Base-by-base conservation (phyloP, 208 protist genomes). In the Lotmaria passim region DNA sequence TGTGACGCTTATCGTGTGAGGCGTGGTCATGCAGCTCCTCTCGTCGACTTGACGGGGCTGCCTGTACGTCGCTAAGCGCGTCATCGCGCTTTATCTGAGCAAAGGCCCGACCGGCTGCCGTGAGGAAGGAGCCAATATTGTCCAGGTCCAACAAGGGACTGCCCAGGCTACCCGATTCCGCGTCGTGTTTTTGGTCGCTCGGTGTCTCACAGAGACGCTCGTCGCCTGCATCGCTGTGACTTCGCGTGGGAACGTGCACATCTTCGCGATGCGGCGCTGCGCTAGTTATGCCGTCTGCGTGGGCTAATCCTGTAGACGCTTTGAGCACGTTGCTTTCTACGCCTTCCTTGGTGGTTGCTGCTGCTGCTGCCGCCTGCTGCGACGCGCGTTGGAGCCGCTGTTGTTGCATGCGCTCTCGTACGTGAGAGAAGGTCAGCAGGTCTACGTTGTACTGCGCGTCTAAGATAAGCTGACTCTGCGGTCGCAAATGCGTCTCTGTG, bases 391-490 rank as follows among this genome's bases (percentile, higher is more conserved):
- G 41, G 14, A n/a, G 41, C 41, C 15, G 61, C 38, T 64, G 39
- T 36, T 43, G 52, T 8, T 31, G 62, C 59, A 75, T 75, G 52
- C 62, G 69, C 43, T 65, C 47, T 8, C 70, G 69, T 17, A 81
- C 60, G 26, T 31, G 34, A 2, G 77, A 69, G 33, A 79, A 82
- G 14, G 77, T 79, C 0, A 62, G 24, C n/a, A 70, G 50, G 30
- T 78, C 75, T 14, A 72, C 17, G 46, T 82, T 85, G 66, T 85
- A 85, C 30, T 64, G 69, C 3, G 80, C 61, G 51, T 85, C 80
- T 8, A 85, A 43, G 1, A 38, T n/a, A 14, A 74, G 63, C 28
- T 71, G 65, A 21, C 67, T 69, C 19, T 73, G 71, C 6, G 80
- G 36, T 0, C 68, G 79, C 26, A 70, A 64, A 57, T 17, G 1